phyloP scores from a whole-genome alignment of 1,139 yeast species.

The Pichiaceae sp. region DNA sequence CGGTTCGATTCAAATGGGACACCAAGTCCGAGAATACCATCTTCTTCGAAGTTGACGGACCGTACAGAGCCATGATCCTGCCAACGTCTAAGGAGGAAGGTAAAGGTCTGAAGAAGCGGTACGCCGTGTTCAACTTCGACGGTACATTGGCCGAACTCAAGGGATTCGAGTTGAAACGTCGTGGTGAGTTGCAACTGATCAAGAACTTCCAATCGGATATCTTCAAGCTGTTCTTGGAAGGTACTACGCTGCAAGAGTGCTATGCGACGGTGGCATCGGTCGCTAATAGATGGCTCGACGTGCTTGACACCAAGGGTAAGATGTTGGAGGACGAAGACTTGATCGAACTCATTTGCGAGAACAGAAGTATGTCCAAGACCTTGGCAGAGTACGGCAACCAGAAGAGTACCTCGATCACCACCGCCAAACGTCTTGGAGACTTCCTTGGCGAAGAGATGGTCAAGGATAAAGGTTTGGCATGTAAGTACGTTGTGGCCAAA shows the following conservation, averaged over 20 bases:
- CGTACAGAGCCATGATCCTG: conserved; percentile 92
- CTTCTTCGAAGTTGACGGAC: conserved; percentile 98
- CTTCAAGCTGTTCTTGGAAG: conserved; percentile 84
- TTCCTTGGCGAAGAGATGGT: conserved; percentile 97
- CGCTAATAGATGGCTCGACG: conserved; percentile 95
- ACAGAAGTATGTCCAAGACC: conserved; percentile 90
- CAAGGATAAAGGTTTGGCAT: conserved; percentile 91
- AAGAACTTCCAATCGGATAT: conserved; percentile 94
- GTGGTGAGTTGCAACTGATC: conserved; percentile 92
- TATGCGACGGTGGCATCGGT: conserved; percentile 85
- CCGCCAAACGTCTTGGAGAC: conserved; percentile 89
- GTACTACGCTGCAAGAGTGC: conserved; percentile 68
- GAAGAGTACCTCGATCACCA: conserved; percentile 91
- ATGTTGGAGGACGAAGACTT: conserved; percentile 91
- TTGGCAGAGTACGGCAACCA: conserved; percentile 83
- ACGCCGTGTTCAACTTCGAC: conserved; percentile 94
- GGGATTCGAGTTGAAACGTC: conserved; percentile 92
- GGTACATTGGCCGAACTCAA: conserved; percentile 92
- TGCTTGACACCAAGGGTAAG: conserved; percentile 77
- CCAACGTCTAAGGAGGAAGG: conserved; percentile 99
- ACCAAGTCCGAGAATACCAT: conserved; percentile 87
- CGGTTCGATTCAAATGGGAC: conserved; percentile 57
- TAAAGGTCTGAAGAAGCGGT: conserved; percentile 89
- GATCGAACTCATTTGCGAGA: conserved; percentile 91
- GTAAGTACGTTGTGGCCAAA: conserved; percentile 85